phyloP scores from a whole-genome alignment of 1,139 yeast species.

The Yamadazyma kanchanaburiensis region DNA sequence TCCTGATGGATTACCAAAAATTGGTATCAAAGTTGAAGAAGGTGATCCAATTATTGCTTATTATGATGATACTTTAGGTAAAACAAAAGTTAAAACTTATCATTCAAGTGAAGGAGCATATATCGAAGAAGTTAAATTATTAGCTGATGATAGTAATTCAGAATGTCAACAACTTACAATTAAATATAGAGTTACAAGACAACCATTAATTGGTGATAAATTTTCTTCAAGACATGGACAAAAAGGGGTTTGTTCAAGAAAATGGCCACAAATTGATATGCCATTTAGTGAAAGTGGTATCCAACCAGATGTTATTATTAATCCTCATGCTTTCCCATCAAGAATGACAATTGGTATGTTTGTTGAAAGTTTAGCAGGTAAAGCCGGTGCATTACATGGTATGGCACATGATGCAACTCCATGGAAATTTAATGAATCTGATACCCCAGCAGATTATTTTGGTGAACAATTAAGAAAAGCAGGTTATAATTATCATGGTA shows the following conservation, averaged over 20 bases:
- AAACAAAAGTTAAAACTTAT: conserved; percentile 88
- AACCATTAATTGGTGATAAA: conserved; percentile 95
- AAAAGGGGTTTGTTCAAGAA: conserved; percentile 98
- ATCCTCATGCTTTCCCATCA: conserved; percentile 99
- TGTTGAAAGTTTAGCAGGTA: conserved; percentile 96
- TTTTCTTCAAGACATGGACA: conserved; percentile 99
- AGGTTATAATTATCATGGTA: conserved; percentile 97
- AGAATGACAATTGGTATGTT: conserved; percentile 99
- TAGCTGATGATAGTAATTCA: conserved; percentile 82
- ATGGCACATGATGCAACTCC: conserved; percentile 97
- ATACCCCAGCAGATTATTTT: conserved; percentile 96
- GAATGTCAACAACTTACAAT: conserved; percentile 86
- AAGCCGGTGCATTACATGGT: conserved; percentile 97
- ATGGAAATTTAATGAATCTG: conserved; percentile 86
- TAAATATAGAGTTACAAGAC: conserved; percentile 87
- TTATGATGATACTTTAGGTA: conserved; percentile 86
- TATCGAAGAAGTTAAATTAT: conserved; percentile 89
- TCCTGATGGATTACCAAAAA: conserved; percentile 87
- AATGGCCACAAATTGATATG: conserved; percentile 97
- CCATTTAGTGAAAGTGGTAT: conserved; percentile 96
- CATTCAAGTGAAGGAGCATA: conserved; percentile 94
- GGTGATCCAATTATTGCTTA: conserved; percentile 96
- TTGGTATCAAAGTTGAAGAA: conserved; percentile 85
- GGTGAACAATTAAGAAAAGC: conserved; percentile 87
- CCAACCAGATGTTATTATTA: conserved; percentile 95